Evolutionary conservation across 176 grass and related monocot genomes (phyloP).

Genomic region (Lolium perenne): DNA sequence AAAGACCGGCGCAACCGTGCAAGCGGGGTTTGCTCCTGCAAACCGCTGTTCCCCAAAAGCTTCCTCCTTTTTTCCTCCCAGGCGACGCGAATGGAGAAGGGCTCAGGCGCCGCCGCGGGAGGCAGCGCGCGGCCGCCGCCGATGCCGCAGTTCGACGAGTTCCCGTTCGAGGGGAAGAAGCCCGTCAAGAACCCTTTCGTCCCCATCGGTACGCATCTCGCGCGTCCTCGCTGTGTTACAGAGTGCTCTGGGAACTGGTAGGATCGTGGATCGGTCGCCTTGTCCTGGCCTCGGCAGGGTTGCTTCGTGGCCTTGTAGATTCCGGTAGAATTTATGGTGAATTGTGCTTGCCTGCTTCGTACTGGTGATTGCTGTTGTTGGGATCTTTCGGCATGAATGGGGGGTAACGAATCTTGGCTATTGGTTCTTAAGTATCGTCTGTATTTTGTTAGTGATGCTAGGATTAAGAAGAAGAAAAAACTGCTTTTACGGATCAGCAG

Average conservation of each 20-base stretch:
- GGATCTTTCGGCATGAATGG: not conserved
- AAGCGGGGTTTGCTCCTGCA: not conserved
- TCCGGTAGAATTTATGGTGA: not conserved
- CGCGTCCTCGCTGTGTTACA: not conserved
- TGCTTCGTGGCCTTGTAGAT: not conserved
- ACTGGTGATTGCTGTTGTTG: not conserved
- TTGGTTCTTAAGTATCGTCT: not conserved
- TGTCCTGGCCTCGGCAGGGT: not conserved
- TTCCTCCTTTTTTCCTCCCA: not conserved
- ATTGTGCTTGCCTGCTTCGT: not conserved
- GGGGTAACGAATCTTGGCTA: not conserved
- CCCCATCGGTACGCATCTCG: conserved; percentile 69
- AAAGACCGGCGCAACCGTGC: conserved; percentile 13
- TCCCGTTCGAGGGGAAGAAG: conserved; percentile 67
- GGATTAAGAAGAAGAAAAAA: not conserved
- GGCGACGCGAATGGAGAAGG: conserved; percentile 48
- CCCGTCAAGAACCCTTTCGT: conserved; percentile 93
- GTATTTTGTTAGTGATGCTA: not conserved
- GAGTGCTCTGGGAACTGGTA: not conserved
- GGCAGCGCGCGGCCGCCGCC: conserved; percentile 36
- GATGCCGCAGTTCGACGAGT: conserved; percentile 50
- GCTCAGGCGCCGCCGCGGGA: conserved; percentile 30
- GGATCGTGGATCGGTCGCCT: conserved; percentile 6
- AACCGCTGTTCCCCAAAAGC: not conserved
- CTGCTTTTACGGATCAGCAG: not conserved